Evolutionary conservation across 2,329 filamentous ascomycete genomes (phyloP), one percentile per base, ranked within the genome.

Genomic region (Apiospora rasikravindrae): DNA sequence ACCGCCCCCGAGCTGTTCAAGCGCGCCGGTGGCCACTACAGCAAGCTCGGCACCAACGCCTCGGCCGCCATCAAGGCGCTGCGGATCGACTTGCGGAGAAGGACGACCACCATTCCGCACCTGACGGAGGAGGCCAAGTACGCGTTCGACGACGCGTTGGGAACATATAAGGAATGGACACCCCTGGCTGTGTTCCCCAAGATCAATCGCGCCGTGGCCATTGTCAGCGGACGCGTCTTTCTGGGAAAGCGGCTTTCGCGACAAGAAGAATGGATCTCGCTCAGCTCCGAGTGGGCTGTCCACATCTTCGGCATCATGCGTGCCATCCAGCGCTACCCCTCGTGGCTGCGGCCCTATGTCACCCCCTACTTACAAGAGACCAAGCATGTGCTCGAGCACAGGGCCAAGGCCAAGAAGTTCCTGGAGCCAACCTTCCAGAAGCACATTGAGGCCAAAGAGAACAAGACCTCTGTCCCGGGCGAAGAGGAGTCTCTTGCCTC

Each of bases 11-110:
- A 83, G 0, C 83, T 82, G 0, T 67, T 76, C 22, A 78, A 80
- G 69, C 77, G 77, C 8, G 76, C 78, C 29, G 74, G 76, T 26
- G 68, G 76, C 24, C 71, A 69, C n/a, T 78, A 77, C 16, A 88
- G 88, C 80, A 83, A 84, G 75, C 84, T 93, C 13, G 91, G 93
- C 45, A 93, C 91, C 0, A 67, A 67, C 64, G 19, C 64, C 5
- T 26, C 14, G 33, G 64, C 64, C 29, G 64, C 64, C 64, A 44
- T 67, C 33, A 67, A 67, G 33, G 64, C 64, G 33, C 29, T 67
- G 8, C 64, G 64, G 19, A 67, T 67, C 33, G 64, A 67, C 37
- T 5, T 67, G 33, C 6, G 33, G 14, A 26, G 64, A 44, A n/a
- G 24, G 19, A 67, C 64, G 16, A 44, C 16, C 6, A 67, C 33